These are phyloP conservation scores for Pelargonium myrrhifolium DNA, from an alignment of 441 rosid species.

Conservation along the genomic window DNA sequence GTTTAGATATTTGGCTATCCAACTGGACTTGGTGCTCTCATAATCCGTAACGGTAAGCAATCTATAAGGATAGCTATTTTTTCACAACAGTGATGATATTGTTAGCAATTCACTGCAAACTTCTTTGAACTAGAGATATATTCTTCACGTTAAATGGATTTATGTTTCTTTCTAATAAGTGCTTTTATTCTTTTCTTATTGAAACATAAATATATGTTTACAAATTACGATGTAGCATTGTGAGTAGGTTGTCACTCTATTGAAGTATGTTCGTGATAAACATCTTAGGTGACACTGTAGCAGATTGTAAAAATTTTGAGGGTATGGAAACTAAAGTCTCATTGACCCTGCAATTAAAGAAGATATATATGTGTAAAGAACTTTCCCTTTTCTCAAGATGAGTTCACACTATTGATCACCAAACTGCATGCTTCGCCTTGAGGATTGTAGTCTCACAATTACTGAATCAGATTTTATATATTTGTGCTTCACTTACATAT, in stretches of 20 bases:
- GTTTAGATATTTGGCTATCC: slow-evolving; percentile 93
- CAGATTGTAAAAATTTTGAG: no score
- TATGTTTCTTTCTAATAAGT: no score
- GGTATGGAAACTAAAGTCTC: no score
- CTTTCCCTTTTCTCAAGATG: neutral
- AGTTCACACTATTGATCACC: neutral
- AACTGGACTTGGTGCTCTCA: slow-evolving; percentile 97
- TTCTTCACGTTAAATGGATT: no score
- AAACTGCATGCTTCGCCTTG: neutral
- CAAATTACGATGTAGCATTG: no score
- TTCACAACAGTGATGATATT: neutral
- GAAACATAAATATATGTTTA: no score
- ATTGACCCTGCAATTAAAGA: no score
- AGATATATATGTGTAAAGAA: neutral
- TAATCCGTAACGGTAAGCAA: slow-evolving; percentile 62
- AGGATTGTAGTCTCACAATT: neutral
- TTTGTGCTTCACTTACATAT: neutral
- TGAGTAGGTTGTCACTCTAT: no score
- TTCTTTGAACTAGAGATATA: neutral
- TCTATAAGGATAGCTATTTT: slow-evolving; percentile 15
- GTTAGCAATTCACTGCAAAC: neutral
- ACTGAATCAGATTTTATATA: neutral
- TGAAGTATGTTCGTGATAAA: no score
- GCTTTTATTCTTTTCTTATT: no score
- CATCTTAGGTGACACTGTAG: no score